Conservation (phyloP, 1,284 basidiomycete species). For the Retiboletus flavoniger region DNA sequence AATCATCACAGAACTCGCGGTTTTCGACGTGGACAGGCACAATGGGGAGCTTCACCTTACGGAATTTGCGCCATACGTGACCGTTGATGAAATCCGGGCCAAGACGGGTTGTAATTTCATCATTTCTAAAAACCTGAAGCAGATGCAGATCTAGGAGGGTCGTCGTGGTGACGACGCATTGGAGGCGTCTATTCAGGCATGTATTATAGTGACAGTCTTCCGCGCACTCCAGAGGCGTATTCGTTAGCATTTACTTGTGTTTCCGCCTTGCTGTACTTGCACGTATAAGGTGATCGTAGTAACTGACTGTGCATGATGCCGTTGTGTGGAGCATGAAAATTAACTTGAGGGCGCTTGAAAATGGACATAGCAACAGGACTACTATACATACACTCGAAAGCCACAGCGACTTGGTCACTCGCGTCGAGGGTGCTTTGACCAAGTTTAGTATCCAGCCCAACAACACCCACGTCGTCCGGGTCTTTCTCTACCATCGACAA, state of each 20-base stretch:
- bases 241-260: neutral
- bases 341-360: conserved; percentile 3
- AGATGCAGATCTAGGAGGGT: conserved; percentile 22
- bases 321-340: conserved; percentile 23
- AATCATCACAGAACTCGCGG: conserved; percentile 89
- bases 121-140: conserved; percentile 46
- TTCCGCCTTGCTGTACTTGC: neutral
- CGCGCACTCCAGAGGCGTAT: neutral
- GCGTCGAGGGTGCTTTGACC: conserved; percentile 17
- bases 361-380: conserved; percentile 11
- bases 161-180: conserved; percentile 10
- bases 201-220: neutral
- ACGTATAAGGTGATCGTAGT: conserved; percentile 10
- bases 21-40: conserved; percentile 81
- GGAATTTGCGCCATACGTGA: conserved; percentile 80
- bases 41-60: conserved; percentile 70
- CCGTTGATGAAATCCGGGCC: conserved; percentile 75
- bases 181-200: neutral
- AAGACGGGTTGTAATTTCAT: conserved; percentile 82
- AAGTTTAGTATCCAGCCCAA: conserved; percentile 1
- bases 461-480: conserved; percentile 5
- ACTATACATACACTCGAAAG: neutral
- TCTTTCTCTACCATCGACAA: conserved; percentile 14
- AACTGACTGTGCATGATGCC: conserved; percentile 14
- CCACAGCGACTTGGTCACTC: conserved; percentile 3